These are phyloP conservation scores for Encephalitozoon cuniculi DNA, from an alignment of 371 early-diverging fungal genomes.

Conservation along the genomic window DNA sequence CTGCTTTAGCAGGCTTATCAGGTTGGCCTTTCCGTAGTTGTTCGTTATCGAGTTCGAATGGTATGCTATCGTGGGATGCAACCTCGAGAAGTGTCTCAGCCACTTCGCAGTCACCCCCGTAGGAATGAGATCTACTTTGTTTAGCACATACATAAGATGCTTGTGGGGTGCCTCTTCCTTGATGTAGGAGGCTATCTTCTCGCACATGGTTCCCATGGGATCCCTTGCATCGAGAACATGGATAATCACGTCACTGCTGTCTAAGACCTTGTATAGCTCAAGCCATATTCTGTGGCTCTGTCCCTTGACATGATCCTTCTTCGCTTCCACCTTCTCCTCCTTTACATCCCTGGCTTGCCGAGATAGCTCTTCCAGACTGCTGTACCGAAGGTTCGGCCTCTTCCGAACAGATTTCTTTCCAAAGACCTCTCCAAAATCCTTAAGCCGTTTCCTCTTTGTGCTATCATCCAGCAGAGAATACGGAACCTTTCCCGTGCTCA, in stretches of 20 bases:
- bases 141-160: conserved; percentile 90
- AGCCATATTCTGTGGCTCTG: conserved; percentile 96
- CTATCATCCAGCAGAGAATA: conserved; percentile 72
- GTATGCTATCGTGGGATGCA: conserved; percentile 89
- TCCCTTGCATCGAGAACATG: conserved; percentile 96
- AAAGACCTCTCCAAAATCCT: conserved; percentile 83
- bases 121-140: conserved; percentile 98
- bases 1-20: conserved; percentile 90
- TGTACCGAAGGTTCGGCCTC: conserved; percentile 65
- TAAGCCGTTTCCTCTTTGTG: conserved; percentile 65
- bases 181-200: conserved; percentile 75
- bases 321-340: conserved; percentile 62
- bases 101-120: conserved; percentile 93
- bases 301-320: conserved; percentile 75
- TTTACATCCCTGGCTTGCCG: conserved; percentile 63
- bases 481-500: conserved; percentile 87
- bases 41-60: conserved; percentile 82
- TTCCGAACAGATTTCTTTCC: conserved; percentile 77
- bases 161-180: conserved; percentile 87
- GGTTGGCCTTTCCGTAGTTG: conserved; percentile 90
- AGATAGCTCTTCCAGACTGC: conserved; percentile 74
- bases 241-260: conserved; percentile 89
- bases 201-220: conserved; percentile 87
- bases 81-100: conserved; percentile 77
- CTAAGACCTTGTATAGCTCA: conserved; percentile 96